Evolutionary conservation across 768 basidiomycete species (phyloP), one percentile per base, ranked within the genome.

Genomic region (Macrolepiota fuliginosa): DNA sequence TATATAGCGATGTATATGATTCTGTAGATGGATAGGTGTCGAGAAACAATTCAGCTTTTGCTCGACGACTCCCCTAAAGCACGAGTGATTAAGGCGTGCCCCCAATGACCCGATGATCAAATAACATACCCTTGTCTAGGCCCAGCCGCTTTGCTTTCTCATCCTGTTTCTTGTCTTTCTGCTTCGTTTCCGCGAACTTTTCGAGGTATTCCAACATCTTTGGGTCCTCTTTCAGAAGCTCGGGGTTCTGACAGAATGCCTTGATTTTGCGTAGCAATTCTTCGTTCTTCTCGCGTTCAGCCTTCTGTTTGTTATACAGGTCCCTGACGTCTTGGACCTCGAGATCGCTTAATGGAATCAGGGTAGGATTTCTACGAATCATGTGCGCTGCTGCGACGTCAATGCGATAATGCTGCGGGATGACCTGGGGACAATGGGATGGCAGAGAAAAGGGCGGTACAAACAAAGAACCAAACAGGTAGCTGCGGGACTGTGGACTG

Each of bases 301-400:
- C 67, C 63, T 79, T 83, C 62, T 83, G 81, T 64, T 81, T 76
- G 25, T 75, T 74, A 3, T 84, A 77, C 68, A 87, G 72, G 53
- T 87, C 84, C 45, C 90, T 85, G 45, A 92, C 78, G 63, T 91
- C 90, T 75, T 92, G 88, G 29, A 94, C 87, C 70, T 93, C 92
- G 22, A 79, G 72, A 71, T 92, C 91, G 63, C 78, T 84, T 84
- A 94, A 85, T 29, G 81, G 83, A 64, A 94, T 89, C 58, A 89
- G 79, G 1, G 91, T 91, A 4, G 92, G 91, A 22, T 81, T 79
- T 53, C 91, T 81, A 54, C 92, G 85, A 69, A 94, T 90, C 92
- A 94, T 86, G 49, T 51, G 61, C 27, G 45, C 3, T 53, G 35
- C 56, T 55, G 45, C 27, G 56, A 32, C 17, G 36, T 39, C 47